Conservation (phyloP, 2,329 filamentous ascomycete genomes). For the Neopestalotiopsis sp. region DNA sequence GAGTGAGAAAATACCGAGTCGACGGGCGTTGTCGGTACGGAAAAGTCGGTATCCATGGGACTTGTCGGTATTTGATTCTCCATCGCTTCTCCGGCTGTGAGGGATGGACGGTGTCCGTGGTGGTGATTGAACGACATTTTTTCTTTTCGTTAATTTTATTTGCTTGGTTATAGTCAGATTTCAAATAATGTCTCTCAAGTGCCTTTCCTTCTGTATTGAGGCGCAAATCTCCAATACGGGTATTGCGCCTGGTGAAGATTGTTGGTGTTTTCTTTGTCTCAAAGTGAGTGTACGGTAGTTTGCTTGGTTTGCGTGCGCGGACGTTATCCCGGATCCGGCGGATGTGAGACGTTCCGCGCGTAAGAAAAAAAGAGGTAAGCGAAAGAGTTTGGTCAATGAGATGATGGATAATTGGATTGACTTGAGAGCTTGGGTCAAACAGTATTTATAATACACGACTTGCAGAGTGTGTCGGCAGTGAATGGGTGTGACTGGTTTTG, state of each 20-base stretch:
- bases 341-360: background rate
- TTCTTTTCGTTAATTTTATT: background rate
- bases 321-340: background rate
- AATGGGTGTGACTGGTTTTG: background rate
- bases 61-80: slow-evolving; percentile 15
- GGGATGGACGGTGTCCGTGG: slow-evolving; percentile 10
- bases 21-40: slow-evolving; percentile 24
- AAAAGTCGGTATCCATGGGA: slow-evolving; percentile 15
- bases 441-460: background rate
- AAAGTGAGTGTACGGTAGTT: background rate
- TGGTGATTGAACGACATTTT: slow-evolving; percentile 18
- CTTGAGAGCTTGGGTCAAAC: background rate
- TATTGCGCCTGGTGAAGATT: background rate
- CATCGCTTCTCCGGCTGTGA: background rate
- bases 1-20: slow-evolving; percentile 5
- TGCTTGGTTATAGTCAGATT: background rate
- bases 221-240: background rate
- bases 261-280: background rate
- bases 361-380: background rate
- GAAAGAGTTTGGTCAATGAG: background rate
- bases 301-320: background rate
- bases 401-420: background rate
- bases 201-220: background rate
- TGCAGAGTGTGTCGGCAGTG: background rate
- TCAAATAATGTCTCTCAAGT: background rate